Conservation (phyloP, 2,329 filamentous ascomycete genomes). For the Ceratocystis diversiconidia region DNA sequence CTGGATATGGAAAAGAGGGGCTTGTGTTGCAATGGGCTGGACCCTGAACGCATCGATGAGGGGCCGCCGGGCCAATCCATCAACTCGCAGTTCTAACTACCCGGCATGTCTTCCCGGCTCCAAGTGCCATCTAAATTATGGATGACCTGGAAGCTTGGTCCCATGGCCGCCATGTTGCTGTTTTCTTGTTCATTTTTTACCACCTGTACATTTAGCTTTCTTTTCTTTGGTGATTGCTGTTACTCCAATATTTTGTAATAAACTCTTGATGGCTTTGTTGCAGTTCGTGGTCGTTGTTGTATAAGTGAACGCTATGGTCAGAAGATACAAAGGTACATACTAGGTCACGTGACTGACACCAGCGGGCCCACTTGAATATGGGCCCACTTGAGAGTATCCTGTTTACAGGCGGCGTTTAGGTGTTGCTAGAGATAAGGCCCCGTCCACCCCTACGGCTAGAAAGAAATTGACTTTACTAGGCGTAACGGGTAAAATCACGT, state of each 20-base stretch:
- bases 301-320: background rate
- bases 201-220: background rate
- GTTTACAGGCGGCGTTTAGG: background rate
- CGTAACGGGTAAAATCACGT: background rate
- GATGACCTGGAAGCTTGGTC: background rate
- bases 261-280: background rate
- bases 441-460: background rate
- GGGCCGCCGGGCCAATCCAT: background rate
- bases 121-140: background rate
- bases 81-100: background rate
- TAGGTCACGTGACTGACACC: conserved; percentile 3
- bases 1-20: background rate
- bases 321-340: background rate
- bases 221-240: conserved; percentile 8
- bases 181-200: background rate
- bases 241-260: background rate
- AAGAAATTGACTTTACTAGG: background rate
- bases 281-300: background rate
- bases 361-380: background rate
- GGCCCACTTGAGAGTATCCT: background rate
- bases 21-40: background rate
- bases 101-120: background rate
- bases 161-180: background rate
- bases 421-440: background rate
- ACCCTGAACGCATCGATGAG: background rate